Evolutionary conservation across 208 protist genomes (phyloP).

Genomic region (Leishmania amazonensis): DNA sequence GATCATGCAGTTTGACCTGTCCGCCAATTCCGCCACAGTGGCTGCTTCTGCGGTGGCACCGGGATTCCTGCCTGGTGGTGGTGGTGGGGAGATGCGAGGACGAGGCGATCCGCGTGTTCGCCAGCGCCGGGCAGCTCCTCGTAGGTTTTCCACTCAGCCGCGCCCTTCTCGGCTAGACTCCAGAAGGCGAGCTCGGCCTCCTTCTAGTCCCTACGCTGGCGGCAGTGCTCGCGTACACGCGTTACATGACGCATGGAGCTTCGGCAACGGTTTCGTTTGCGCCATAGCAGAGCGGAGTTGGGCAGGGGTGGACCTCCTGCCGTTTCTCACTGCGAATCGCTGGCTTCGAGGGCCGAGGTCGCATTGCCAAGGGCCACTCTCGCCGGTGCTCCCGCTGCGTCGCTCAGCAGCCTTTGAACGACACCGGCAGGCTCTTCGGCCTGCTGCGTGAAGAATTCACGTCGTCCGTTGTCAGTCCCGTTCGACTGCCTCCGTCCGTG

Average conservation of each 20-base stretch:
- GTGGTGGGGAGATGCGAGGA: background rate
- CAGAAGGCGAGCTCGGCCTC: constrained; percentile 44
- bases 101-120: constrained; percentile 34
- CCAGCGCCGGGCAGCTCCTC: constrained; percentile 43
- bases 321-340: background rate
- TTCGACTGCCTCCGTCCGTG: constrained; percentile 8
- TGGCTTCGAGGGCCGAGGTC: background rate
- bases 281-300: background rate
- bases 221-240: constrained; percentile 32
- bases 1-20: constrained; percentile 14
- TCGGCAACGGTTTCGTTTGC: background rate
- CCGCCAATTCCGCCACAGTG: constrained; percentile 14
- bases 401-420: background rate
- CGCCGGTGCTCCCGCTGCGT: no score
- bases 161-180: constrained; percentile 37
- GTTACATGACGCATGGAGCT: background rate
- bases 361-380: no score
- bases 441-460: constrained; percentile 22
- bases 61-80: background rate
- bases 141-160: constrained; percentile 12
- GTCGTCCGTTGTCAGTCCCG: constrained; percentile 6
- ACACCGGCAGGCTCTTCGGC: constrained; percentile 9
- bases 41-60: background rate
- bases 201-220: constrained; percentile 27
- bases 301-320: background rate